phyloP scores from a whole-genome alignment of 768 basidiomycete species.

The Saitozyma podzolica region DNA sequence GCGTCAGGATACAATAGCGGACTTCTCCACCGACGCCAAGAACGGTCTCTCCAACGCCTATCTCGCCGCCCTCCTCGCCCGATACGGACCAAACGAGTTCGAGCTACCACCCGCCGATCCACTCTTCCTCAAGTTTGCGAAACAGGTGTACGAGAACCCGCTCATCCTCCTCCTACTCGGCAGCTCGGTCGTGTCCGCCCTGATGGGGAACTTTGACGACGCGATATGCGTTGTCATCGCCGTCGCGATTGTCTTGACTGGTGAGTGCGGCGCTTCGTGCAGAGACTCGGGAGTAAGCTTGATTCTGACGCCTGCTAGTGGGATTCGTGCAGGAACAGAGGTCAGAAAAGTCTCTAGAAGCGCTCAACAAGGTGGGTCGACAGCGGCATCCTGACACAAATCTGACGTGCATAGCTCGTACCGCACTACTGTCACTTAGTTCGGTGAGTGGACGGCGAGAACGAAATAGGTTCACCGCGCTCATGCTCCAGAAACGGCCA shows the following conservation, averaged over 20 bases:
- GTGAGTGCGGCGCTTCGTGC: constrained; percentile 55
- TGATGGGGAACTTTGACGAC: constrained; percentile 95
- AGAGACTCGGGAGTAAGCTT: neutral
- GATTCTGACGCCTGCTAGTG: constrained; percentile 56
- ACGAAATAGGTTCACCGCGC: constrained; percentile 4
- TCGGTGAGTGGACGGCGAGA: constrained; percentile 55
- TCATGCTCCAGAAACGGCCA: constrained; percentile 59
- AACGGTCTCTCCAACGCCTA: constrained; percentile 66
- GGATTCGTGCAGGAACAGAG: constrained; percentile 94
- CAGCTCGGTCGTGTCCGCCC: constrained; percentile 80
- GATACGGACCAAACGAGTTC: constrained; percentile 92
- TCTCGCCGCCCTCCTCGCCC: constrained; percentile 65
- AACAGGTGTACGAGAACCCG: constrained; percentile 93
- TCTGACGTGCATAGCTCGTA: constrained; percentile 60
- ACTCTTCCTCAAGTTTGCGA: constrained; percentile 79
- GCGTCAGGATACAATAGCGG: constrained; percentile 68
- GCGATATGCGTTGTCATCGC: constrained; percentile 90
- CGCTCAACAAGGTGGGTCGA: constrained; percentile 69
- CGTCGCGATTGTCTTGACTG: constrained; percentile 87
- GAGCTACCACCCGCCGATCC: constrained; percentile 80
- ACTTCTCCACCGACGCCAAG: constrained; percentile 66
- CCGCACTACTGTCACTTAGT: constrained; percentile 93
- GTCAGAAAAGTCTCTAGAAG: constrained; percentile 91
- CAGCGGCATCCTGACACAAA: neutral
- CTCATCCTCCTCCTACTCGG: constrained; percentile 85